A percentile compares a stretch with the other conserved stretches of the same genome.
phyloP scores from a whole-genome alignment of 2,329 filamentous ascomycete genomes.

The Aspergillus aculeatinus region DNA sequence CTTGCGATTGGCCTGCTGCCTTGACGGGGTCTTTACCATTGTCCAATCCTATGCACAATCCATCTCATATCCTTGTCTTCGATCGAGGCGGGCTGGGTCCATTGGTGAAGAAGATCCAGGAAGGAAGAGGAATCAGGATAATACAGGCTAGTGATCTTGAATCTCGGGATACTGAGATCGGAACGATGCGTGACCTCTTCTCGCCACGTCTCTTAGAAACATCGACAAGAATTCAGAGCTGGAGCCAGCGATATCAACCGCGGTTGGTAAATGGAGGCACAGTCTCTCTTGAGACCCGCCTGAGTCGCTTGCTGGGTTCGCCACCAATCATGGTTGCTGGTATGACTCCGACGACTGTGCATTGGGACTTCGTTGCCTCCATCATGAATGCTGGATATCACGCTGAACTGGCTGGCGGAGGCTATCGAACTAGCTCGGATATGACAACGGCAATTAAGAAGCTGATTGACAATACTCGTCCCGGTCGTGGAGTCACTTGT shows the following conservation, averaged over 20 bases:
- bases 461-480: constrained; percentile 64
- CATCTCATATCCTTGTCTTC: constrained; percentile 19
- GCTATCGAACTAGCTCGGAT: constrained; percentile 48
- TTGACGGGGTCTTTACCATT: not conserved
- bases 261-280: constrained; percentile 77
- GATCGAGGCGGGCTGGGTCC: constrained; percentile 19
- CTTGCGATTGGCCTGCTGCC: constrained; percentile 20
- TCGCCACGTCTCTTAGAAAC: constrained; percentile 14
- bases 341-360: constrained; percentile 88
- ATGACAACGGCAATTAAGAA: constrained; percentile 49
- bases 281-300: constrained; percentile 93
- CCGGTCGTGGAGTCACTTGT: constrained; percentile 55
- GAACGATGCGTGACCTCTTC: constrained; percentile 18
- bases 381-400: constrained; percentile 53
- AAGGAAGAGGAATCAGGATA: constrained; percentile 17
- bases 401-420: constrained; percentile 51
- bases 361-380: constrained; percentile 64
- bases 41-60: not conserved
- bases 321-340: constrained; percentile 88
- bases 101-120: constrained; percentile 15
- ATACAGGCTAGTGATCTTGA: constrained; percentile 18
- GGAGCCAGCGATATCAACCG: constrained; percentile 93
- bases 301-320: constrained; percentile 80
- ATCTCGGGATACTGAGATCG: constrained; percentile 16
- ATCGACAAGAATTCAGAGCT: constrained; percentile 83